A percentile compares a stretch with the other conserved stretches of the same genome.
Evolutionary conservation across 805 yeast species (phyloP).

Genomic region (Schizosaccharomyces japonicus): DNA sequence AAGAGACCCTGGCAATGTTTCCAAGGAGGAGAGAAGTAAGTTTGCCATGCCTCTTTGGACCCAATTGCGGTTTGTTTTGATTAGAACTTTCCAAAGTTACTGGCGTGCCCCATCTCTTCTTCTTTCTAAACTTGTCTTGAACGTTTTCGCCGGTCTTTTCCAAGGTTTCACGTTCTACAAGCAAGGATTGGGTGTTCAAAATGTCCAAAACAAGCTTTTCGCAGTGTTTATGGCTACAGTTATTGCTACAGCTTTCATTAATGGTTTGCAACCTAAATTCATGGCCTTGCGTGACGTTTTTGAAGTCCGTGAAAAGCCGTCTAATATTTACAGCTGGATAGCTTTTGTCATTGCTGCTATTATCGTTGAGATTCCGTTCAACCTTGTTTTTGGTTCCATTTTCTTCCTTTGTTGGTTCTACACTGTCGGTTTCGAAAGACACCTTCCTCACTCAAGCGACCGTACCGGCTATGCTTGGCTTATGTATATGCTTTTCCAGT

Average conservation of each 20-base stretch:
- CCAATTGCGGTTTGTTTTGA: conserved; percentile 22
- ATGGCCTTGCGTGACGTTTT: conserved; percentile 34
- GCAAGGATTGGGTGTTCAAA: conserved; percentile 27
- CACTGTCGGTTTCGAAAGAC: conserved; percentile 22
- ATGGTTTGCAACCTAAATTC: conserved; percentile 40
- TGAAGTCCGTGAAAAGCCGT: conserved; percentile 47
- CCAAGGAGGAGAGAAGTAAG: neutral
- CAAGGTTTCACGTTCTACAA: conserved; percentile 52
- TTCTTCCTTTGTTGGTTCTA: conserved; percentile 31
- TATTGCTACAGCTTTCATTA: conserved; percentile 31
- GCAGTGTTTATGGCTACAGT: conserved; percentile 36
- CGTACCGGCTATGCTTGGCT: conserved; percentile 22
- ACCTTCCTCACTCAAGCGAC: conserved; percentile 26
- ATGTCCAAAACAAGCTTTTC: conserved; percentile 37
- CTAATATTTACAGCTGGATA: conserved; percentile 55
- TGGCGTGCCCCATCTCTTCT: conserved; percentile 44
- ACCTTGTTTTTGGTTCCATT: conserved; percentile 25
- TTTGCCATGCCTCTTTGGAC: conserved; percentile 27
- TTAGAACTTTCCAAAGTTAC: conserved; percentile 23
- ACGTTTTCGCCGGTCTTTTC: conserved; percentile 30
- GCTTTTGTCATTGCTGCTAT: conserved; percentile 30
- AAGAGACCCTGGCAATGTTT: neutral
- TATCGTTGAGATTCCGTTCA: conserved; percentile 38
- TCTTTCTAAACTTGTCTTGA: conserved; percentile 32
- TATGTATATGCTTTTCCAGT: conserved; percentile 28